Base-by-base conservation (phyloP, 2,329 filamentous ascomycete genomes). In the Trichophyton mentagrophytes region DNA sequence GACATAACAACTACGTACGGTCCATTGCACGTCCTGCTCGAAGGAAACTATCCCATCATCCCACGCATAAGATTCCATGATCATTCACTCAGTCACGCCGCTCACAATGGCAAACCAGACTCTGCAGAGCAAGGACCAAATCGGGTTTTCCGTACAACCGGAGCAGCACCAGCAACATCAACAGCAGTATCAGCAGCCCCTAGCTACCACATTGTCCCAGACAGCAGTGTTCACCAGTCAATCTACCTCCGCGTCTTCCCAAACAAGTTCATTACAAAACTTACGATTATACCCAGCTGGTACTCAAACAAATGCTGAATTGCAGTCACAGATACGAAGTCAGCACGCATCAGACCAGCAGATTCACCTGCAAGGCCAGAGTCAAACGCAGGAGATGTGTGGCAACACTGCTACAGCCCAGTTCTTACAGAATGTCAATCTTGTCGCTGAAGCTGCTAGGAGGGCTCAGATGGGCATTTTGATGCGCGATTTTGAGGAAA, bases 391-490 rank as follows among this genome's bases (percentile, higher is more conserved):
- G 36, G 57, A 55, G 13, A 55, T 20, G 8, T 58, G 62, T 27
- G 62, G 62, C 8, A 60, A 58, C 30, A 59, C 60, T 13, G 73
- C 74, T 11, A 83, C 81, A 1, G 78, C 79, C 8, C 79, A 79
- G 3, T 90, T 90, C 70, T 80, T 95, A 63, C 84, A 86, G 68
- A 87, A 95, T 73, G 89, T 92, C 69, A 92, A 83, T 62, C 82
- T 96, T 33, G 82, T 96, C 47, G 91, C 91, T 40, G 92, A 97
- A 78, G 92, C 92, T 1, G 92, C 90, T 49, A 96, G 95, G 76
- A 81, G 91, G 47, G 92, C 92, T 8, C 90, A 96, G 74, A 88
- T 96, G 80, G 89, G 89, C 47, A 85, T 90, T 69, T 78, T 96
- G 71, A 88, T 91, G 80, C 82, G 91, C 64, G 92, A 96, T 73